Conservation (phyloP, 1,284 basidiomycete genomes). For the Sutorius eximius region DNA sequence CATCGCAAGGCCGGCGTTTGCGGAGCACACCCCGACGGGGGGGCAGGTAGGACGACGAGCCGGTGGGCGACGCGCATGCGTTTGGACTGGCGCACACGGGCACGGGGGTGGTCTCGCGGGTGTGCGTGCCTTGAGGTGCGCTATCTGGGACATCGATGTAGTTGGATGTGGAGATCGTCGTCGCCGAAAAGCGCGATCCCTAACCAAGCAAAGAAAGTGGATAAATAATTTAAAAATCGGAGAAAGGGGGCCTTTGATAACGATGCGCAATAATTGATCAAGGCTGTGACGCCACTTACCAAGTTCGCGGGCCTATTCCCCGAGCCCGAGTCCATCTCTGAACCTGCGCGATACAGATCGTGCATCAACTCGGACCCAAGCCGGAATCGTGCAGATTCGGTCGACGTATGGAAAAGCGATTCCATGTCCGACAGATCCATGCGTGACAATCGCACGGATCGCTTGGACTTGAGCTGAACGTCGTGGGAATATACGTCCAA, state of each 20-base stretch:
- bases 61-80: conserved; percentile 11
- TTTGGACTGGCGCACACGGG: conserved; percentile 3
- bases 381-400: conserved; percentile 16
- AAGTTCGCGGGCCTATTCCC: conserved; percentile 5
- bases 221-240: neutral
- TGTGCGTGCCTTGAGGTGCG: conserved; percentile 4
- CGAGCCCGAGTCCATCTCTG: conserved; percentile 11
- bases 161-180: conserved; percentile 51
- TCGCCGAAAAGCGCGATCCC: conserved; percentile 52
- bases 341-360: conserved; percentile 11
- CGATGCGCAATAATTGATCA: neutral
- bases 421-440: conserved; percentile 29
- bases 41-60: conserved; percentile 29
- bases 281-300: conserved; percentile 17
- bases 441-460: conserved; percentile 24
- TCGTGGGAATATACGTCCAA: conserved; percentile 33
- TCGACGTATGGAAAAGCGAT: conserved; percentile 18
- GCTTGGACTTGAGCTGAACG: conserved; percentile 12
- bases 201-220: conserved; percentile 14
- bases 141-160: conserved; percentile 38
- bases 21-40: conserved; percentile 24
- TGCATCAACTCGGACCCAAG: conserved; percentile 27
- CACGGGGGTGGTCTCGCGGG: conserved; percentile 3
- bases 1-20: conserved; percentile 29
- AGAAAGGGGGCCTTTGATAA: neutral